Base-by-base conservation (phyloP, 306 rosid species). In the Dalbergia oliveri region DNA sequence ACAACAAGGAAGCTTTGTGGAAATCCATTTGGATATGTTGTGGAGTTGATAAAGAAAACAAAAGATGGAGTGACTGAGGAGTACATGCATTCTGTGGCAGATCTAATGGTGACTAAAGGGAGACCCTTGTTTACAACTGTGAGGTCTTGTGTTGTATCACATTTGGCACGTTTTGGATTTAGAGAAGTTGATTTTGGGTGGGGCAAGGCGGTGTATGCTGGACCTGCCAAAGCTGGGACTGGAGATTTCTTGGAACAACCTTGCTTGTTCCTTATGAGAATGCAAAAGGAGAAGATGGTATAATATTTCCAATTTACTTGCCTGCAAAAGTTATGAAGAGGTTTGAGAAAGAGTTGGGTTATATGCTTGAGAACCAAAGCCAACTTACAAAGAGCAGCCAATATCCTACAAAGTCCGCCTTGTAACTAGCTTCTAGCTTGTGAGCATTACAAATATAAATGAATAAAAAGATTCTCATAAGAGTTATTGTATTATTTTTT, bases 291-390 rank as follows among this genome's bases (percentile, higher is more conserved):
- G 87, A 92, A 58, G 80, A 87, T 4, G 85, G 93, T 14, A 14
- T 63, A 34, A 5, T 82, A 21, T 66, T 88, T 4, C 74, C 87
- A 0, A 16, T 88, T 5, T 82, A 39, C 59, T 88, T 92, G 81
- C 88, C 93, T 0, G 5, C 6, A 0, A 16, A 62, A 35, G 66
- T 56, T 26, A 86, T 92, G 92, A 72, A 69, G 3, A 90, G 80
- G 56, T 90, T 92, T 12, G 58, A 16, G 1, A 8, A 26, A 6
- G 87, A 89, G 76, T 76, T 86, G 23, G 63, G 67, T 75, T 9
- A 8, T 8, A 5, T 86, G 16, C 26, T 82, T 12, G 10, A 9
- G 1, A 70, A 21, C 23, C 4, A 43, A 11, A 0, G 0, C 41
- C 66, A 31, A 60, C 16, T 6, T 60, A 4, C 9, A 26, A 11